Conservation (phyloP, 192 early-diverging fungal species). For the Entomortierella beljakovae region DNA sequence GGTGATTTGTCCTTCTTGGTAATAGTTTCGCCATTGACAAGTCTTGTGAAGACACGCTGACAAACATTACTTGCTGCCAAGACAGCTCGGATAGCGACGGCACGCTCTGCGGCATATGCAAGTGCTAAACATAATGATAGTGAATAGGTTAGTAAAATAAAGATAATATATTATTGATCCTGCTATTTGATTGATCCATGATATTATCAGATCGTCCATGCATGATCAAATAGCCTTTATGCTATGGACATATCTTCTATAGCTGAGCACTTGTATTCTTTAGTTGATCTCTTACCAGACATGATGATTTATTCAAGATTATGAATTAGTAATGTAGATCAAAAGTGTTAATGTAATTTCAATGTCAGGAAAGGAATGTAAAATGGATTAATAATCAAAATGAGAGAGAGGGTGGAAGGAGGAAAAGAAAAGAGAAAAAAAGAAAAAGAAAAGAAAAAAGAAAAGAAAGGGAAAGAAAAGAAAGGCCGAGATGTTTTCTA, state of each 20-base stretch:
- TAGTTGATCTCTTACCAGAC: constrained; percentile 27
- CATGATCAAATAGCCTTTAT: too few species aligned
- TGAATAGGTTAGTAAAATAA: background rate
- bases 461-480: background rate
- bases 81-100: constrained; percentile 92
- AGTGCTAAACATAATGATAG: constrained; percentile 14
- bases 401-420: background rate
- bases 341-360: too few species aligned
- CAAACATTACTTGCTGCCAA: constrained; percentile 89
- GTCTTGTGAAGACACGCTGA: constrained; percentile 85
- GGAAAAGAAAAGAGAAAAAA: background rate
- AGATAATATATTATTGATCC: background rate
- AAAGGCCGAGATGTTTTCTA: background rate
- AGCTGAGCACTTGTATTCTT: too few species aligned
- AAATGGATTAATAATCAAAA: constrained; percentile 1
- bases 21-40: constrained; percentile 85
- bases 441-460: background rate
- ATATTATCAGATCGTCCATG: too few species aligned
- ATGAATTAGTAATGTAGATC: background rate
- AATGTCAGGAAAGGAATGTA: background rate
- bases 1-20: constrained; percentile 96
- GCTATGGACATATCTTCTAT: too few species aligned
- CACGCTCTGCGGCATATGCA: constrained; percentile 74
- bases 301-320: constrained; percentile 10
- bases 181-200: background rate